Percentiles rank a stretch among this genome's conserved stretches.
Conservation (phyloP, 805 yeast genomes). For the Saccharomyces jurei region DNA sequence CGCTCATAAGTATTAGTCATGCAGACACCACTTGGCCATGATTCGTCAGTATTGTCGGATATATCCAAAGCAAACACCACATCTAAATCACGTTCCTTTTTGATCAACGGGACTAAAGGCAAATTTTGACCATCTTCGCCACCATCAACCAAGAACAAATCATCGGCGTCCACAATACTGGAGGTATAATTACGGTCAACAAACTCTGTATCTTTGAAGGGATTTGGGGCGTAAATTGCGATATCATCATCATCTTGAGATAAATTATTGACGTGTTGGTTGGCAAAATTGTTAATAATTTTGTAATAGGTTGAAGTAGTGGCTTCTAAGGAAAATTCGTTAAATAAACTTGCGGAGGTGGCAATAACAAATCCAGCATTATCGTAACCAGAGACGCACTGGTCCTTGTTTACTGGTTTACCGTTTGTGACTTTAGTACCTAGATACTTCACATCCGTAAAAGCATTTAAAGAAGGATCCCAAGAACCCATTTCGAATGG, state of each 20-base stretch:
- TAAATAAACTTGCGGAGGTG: constrained; percentile 75
- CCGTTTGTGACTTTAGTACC: constrained; percentile 65
- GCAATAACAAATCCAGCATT: constrained; percentile 78
- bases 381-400: constrained; percentile 65
- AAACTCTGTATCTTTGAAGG: constrained; percentile 43
- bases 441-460: constrained; percentile 57
- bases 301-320: constrained; percentile 40
- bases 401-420: constrained; percentile 34
- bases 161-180: constrained; percentile 34
- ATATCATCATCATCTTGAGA: constrained; percentile 52
- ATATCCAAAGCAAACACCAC: constrained; percentile 60
- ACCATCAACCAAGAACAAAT: constrained; percentile 57
- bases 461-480: constrained; percentile 67
- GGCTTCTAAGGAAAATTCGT: constrained; percentile 51
- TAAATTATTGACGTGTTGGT: constrained; percentile 38
- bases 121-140: constrained; percentile 61
- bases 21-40: constrained; percentile 65
- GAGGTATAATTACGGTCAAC: constrained; percentile 26
- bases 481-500: constrained; percentile 81
- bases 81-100: constrained; percentile 52
- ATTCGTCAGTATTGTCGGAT: constrained; percentile 51
- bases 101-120: constrained; percentile 55
- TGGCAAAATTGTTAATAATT: constrained; percentile 32
- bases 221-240: constrained; percentile 67
- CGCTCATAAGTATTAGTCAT: constrained; percentile 48